A percentile compares a stretch with the other conserved stretches of the same genome.
phyloP scores from a whole-genome alignment of 176 grass and related monocot species.

The Alloteropsis semialata region DNA sequence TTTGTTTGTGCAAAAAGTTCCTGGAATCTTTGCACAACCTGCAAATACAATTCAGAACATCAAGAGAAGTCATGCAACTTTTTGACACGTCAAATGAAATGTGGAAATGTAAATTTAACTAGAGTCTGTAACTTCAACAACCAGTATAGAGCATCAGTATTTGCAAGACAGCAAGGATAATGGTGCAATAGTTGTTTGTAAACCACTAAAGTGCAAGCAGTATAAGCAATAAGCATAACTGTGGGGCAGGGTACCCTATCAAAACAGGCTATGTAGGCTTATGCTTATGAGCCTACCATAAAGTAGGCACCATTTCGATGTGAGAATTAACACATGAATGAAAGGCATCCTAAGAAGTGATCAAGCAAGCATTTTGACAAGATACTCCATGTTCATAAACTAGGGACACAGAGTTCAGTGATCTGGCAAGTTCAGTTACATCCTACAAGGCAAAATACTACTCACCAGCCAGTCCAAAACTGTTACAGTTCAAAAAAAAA shows the following conservation, averaged over 20 bases:
- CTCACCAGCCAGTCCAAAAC: not conserved
- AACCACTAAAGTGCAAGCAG: not conserved
- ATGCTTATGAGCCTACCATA: not conserved
- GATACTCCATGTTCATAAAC: not conserved
- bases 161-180: not conserved
- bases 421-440: no score
- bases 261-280: not conserved
- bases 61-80: not conserved
- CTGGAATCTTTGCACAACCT: constrained; percentile 98
- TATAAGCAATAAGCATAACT: not conserved
- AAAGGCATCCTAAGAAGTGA: not conserved
- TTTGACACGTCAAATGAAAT: not conserved
- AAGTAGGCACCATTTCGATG: not conserved
- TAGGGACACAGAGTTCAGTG: not conserved
- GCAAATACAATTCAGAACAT: constrained; percentile 26
- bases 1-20: constrained; percentile 92
- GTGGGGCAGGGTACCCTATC: not conserved
- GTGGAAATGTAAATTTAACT: not conserved
- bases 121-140: not conserved
- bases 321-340: not conserved
- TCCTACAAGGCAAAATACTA: no score
- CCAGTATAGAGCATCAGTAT: not conserved
- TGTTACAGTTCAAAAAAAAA: not conserved
- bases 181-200: not conserved
- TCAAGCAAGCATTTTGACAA: not conserved